phyloP scores from a whole-genome alignment of 768 basidiomycete genomes.

The Pulveroboletus sp. region DNA sequence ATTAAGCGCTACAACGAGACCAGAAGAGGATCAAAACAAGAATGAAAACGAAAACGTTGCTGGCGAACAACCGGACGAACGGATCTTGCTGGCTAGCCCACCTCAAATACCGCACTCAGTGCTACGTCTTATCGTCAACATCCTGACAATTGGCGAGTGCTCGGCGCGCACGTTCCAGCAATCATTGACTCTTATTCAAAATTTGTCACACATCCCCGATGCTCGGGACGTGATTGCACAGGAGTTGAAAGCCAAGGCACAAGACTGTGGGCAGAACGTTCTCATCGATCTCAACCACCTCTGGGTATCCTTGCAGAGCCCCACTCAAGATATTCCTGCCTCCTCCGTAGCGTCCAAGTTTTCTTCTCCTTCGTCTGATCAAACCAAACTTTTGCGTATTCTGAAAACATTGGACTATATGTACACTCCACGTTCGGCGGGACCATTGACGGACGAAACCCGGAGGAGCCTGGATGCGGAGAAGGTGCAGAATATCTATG shows the following conservation, averaged over 20 bases:
- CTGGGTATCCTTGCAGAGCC: constrained; percentile 52
- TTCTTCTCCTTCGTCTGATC: constrained; percentile 88
- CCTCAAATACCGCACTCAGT: constrained; percentile 83
- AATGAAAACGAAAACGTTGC: constrained; percentile 16
- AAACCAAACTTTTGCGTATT: constrained; percentile 93
- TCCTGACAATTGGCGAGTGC: constrained; percentile 96
- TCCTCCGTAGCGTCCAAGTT: constrained; percentile 81
- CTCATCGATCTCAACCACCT: constrained; percentile 76
- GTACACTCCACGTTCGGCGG: constrained; percentile 61
- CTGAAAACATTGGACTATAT: constrained; percentile 98
- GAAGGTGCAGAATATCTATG: constrained; percentile 84
- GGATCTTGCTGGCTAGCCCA: constrained; percentile 58
- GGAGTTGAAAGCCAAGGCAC: constrained; percentile 81
- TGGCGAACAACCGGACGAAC: constrained; percentile 32
- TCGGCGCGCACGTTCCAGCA: constrained; percentile 95
- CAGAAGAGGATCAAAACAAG: constrained; percentile 21
- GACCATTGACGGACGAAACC: constrained; percentile 34
- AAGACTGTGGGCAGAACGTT: constrained; percentile 78
- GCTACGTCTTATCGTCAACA: constrained; percentile 92
- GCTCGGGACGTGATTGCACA: constrained; percentile 85
- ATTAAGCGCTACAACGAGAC: constrained; percentile 9
- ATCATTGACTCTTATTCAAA: constrained; percentile 86
- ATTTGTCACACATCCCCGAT: constrained; percentile 84
- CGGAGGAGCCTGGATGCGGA: constrained; percentile 56
- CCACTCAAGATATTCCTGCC: constrained; percentile 51